Base-by-base conservation (phyloP, 2,329 filamentous ascomycete species). In the Hypoxylon sp. region DNA sequence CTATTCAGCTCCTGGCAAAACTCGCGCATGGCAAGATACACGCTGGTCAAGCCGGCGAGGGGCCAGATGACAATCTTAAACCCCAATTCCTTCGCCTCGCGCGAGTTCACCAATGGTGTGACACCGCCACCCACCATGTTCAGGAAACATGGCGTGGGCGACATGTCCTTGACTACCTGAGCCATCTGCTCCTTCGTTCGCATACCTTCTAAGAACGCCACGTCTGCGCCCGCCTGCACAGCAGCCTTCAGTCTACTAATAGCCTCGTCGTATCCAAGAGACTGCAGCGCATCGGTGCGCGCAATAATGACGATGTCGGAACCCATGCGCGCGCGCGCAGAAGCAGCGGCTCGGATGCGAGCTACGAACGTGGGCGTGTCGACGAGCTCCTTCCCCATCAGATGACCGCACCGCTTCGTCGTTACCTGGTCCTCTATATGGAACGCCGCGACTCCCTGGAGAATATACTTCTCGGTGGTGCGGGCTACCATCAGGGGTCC, bases 221-320 rank as follows among this genome's bases (percentile, higher is more conserved):
- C 83, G 72, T 89, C 86, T 14, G 86, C 86, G 22, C 87, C 86
- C 10, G 82, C 82, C 6, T 80, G 79, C 2, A 83, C 77, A 0
- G 86, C 86, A 2, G 77, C 79, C 64, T 76, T 77, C 31, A 89
- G 74, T 1, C 86, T 79, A 8, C 74, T 74, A 14, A 87, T 72
- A 0, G 85, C 83, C 68, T 85, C 85, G 3, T 85, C 84, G 73
- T 85, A 89, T 0, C 86, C 86, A 2, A 80, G 78, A 2, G 80
- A 80, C 65, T 86, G 85, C 22, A 86, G 77, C 0, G 87, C 84
- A 72, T 89, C 88, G 1, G 87, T 89, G 27, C 87, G 81, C 8
- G 86, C 86, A 63, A 90, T 88, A 59, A 89, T 83, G n/a, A 89
- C 82, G 58, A 89, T 87, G 64, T 89, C 86, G 10, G 80, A 78